Evolutionary conservation across 805 yeast genomes (phyloP).

Genomic region (Schizosaccharomyces osmophilus): DNA sequence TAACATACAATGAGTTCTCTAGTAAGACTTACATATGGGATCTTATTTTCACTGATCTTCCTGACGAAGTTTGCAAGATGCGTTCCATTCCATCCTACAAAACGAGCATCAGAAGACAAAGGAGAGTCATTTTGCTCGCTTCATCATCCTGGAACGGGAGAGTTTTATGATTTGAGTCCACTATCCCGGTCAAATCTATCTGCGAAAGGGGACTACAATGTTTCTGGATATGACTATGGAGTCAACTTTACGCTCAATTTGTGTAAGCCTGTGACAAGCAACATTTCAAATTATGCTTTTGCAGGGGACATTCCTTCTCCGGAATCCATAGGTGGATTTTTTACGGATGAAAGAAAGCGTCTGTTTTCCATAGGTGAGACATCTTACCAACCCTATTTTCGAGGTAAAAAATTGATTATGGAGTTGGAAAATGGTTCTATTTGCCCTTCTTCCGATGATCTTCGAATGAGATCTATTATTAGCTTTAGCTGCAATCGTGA

Average conservation of each 20-base stretch:
- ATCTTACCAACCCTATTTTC: conserved; percentile 34
- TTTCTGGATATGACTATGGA: conserved; percentile 46
- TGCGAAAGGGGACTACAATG: conserved; percentile 11
- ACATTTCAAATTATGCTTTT: conserved; percentile 10
- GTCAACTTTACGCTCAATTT: conserved; percentile 53
- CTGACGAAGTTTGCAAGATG: too few relatives aligned
- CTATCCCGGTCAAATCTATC: conserved; percentile 14
- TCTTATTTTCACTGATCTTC: too few relatives aligned
- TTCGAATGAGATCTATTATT: conserved; percentile 21
- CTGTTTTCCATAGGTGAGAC: conserved; percentile 28
- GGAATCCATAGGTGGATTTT: conserved; percentile 10
- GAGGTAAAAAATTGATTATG: conserved; percentile 47
- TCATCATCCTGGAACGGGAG: conserved; percentile 13
- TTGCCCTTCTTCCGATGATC: conserved; percentile 22
- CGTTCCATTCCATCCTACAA: background rate
- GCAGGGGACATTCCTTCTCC: conserved; percentile 18
- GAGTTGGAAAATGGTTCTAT: conserved; percentile 42
- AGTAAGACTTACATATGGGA: too few relatives aligned
- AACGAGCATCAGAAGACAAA: background rate
- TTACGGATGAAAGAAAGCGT: conserved; percentile 21
- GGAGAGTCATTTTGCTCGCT: conserved; percentile 10
- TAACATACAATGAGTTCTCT: too few relatives aligned
- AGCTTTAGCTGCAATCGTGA: background rate
- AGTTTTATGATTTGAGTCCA: conserved; percentile 22
- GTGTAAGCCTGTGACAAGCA: conserved; percentile 31